Evolutionary conservation across 257 asterid genomes (phyloP), one percentile per base, ranked within the genome.

Genomic region (Schizonepeta tenuifolia): DNA sequence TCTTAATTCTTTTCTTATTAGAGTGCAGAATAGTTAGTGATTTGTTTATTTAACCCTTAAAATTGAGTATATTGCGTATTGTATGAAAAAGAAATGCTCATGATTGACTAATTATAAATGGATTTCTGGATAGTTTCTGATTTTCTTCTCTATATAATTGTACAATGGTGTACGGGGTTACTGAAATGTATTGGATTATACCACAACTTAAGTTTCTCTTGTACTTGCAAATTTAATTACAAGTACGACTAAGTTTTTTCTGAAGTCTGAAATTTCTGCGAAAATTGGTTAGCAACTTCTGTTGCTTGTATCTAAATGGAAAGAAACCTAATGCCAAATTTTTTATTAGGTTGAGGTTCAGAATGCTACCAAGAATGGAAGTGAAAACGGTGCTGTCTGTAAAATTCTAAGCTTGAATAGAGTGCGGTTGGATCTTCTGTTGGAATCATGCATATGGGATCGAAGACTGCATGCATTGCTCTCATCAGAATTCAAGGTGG

Each of bases 381-480:
- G 77, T 70, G 82, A 68, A 71, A 88, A 79, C 53, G 84, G 71
- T 61, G 65, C 77, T 66, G 77, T 82, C 10, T 80, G 79, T 76
- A 91, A 84, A 73, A 73, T 83, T 73, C 77, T 91, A 60, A 77
- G 81, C 78, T 81, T 94, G 87, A 94, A 91, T 78, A 80, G 84
- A 78, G 50, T 86, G 18, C 91, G 91, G 15, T 63, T 92, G 79
- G 91, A 76, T 69, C 96, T 94, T 79, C 75, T 89, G 61, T 87
- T 94, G 33, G 91, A 83, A 80, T 86, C 97, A 53, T 78, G 79
- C 70, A 69, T 89, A 76, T 94, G 98, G 98, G 96, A 91, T 83
- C 89, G 72, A 73, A 90, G 98, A 63, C 83, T 94, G 44, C 88
- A 81, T 71, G 83, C 86, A 65, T 76, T 93, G 65, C 88, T 78